Evolutionary conservation across 495 filamentous ascomycete genomes (phyloP), one percentile per base, ranked within the genome.

Genomic region (Friedmanniomyces endolithicus): DNA sequence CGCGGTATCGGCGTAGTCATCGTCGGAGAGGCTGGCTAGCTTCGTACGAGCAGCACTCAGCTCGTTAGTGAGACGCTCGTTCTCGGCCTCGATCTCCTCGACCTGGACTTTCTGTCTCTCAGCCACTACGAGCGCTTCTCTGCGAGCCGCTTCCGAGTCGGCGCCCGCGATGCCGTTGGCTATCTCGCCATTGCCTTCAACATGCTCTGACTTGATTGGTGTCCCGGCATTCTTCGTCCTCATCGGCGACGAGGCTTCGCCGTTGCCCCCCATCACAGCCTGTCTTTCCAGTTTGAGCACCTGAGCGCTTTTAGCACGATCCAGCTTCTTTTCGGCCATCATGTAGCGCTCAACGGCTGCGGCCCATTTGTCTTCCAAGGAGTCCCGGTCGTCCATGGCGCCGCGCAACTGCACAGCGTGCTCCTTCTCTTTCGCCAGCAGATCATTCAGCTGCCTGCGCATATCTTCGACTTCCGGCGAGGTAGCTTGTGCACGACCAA

Each of bases 251-350:
- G 51, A 25, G 16, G 50, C 73, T 23, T 76, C 80, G 50, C 75
- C 75, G 37, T 50, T 59, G 24, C 79, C 71, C 57, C 73, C 73
- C 48, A 85, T 73, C 55, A 90, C 80, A 19, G 87, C 88, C 68
- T 95, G 87, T 59, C 85, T 86, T 65, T 97, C 94, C 52, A 97
- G 71, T 64, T 94, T 96, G 52, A 86, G 83, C n/a, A 95, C 87
- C 44, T 90, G 86, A 47, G 83, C 70, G 63, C 90, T 96, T 65
- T 83, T 86, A 7, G 82, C 80, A 33, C 92, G 81, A 66, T 98
- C 92, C 16, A 96, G 75, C 67, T 86, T 88, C 71, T 90, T 90
- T 64, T 97, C 92, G 2, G 92, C 92, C 55, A 89, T 83, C 78
- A 96, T 86, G 60, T 94, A 95, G 51, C 92, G 83, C 35, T 90